Conservation (phyloP, 164 flowering plant species). For the Vitis amurensis region DNA sequence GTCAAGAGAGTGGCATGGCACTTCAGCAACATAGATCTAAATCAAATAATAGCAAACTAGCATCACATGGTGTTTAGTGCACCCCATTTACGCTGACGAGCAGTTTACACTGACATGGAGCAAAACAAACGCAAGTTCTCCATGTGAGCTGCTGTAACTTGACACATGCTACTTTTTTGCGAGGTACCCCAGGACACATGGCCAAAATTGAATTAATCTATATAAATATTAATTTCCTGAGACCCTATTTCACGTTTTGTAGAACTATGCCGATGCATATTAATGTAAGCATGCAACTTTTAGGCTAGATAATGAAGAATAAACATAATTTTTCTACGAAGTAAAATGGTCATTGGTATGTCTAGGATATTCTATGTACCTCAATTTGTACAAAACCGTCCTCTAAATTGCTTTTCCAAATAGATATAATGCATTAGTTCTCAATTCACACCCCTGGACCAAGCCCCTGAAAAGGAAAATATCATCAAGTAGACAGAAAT, state of each 20-base stretch:
- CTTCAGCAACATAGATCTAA: slow-evolving; percentile 9
- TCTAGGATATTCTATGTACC: too few species aligned
- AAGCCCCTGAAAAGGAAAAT: too few species aligned
- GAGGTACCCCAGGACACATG: not conserved
- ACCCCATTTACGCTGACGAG: slow-evolving; percentile 12
- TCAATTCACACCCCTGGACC: too few species aligned
- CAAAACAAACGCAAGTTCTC: slow-evolving; percentile 11
- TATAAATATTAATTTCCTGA: too few species aligned
- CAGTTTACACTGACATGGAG: slow-evolving; percentile 14
- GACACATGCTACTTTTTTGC: slow-evolving; percentile 1
- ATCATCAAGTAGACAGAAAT: too few species aligned
- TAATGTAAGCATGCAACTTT: not conserved
- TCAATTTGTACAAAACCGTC: too few species aligned
- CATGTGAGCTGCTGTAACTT: slow-evolving; percentile 15
- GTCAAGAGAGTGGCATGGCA: not conserved
- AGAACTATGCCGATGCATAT: not conserved
- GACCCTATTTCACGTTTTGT: slow-evolving; percentile 3
- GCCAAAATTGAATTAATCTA: not conserved
- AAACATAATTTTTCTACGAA: too few species aligned
- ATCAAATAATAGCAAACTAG: slow-evolving; percentile 1
- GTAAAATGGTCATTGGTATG: too few species aligned
- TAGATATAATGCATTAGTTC: too few species aligned
- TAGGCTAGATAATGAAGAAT: too few species aligned
- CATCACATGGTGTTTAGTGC: slow-evolving; percentile 7
- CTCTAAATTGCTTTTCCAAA: too few species aligned